A percentile compares a stretch with the other conserved stretches of the same genome.
Evolutionary conservation across 495 filamentous ascomycete genomes (phyloP).

Genomic region (Aspergillus coremiiformis): DNA sequence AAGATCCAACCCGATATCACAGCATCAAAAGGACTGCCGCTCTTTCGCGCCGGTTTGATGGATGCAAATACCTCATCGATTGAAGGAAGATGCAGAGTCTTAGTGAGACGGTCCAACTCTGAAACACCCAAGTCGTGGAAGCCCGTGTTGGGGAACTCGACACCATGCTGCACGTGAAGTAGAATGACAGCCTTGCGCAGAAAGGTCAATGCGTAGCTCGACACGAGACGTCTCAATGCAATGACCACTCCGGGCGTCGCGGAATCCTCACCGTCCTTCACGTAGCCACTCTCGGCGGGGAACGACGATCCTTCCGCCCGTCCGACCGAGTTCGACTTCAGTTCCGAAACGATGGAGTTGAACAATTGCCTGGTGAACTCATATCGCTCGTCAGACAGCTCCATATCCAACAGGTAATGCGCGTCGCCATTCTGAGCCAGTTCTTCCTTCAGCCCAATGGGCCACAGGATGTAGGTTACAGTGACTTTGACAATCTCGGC

Average conservation of each 20-base stretch:
- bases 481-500: conserved; percentile 81
- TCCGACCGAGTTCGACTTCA: conserved; percentile 39
- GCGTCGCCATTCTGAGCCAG: conserved; percentile 27
- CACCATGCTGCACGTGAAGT: conserved; percentile 78
- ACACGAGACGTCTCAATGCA: conserved; percentile 48
- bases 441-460: conserved; percentile 36
- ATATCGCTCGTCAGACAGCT: conserved; percentile 26
- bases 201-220: conserved; percentile 82
- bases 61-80: conserved; percentile 69
- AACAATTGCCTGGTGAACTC: conserved; percentile 34
- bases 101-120: conserved; percentile 77
- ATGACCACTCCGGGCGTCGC: conserved; percentile 33
- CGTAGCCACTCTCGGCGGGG: conserved; percentile 37
- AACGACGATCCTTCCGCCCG: conserved; percentile 36
- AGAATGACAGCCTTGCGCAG: conserved; percentile 79
- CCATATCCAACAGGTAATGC: conserved; percentile 20
- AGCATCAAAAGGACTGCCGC: conserved; percentile 31
- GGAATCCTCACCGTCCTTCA: conserved; percentile 38
- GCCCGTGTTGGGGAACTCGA: conserved; percentile 74
- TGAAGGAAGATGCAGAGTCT: conserved; percentile 63
- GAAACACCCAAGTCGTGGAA: conserved; percentile 56
- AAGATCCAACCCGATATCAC: conserved; percentile 76
- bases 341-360: conserved; percentile 33
- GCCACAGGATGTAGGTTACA: conserved; percentile 40
- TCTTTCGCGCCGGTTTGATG: conserved; percentile 28